phyloP scores from a whole-genome alignment of 345 rosid species.

The Aegle marmelos region DNA sequence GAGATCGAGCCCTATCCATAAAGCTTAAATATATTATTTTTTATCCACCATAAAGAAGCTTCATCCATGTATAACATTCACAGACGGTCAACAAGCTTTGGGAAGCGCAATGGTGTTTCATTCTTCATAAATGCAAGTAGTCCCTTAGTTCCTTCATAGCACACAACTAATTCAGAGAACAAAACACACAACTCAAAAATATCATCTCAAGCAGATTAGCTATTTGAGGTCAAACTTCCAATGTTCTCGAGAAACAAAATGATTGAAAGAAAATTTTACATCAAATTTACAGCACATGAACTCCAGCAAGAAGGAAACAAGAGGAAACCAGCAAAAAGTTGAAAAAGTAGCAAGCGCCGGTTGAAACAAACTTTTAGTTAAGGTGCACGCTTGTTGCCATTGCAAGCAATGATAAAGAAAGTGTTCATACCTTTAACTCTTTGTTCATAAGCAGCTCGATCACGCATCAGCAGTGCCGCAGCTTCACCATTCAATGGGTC shows the following conservation, averaged over 20 bases:
- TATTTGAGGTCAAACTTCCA: too few species aligned
- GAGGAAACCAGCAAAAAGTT: too few species aligned
- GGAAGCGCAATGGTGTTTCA: neutral
- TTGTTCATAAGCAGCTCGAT: slow-evolving; percentile 49
- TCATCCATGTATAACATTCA: neutral
- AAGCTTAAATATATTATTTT: neutral
- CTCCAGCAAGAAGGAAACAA: neutral
- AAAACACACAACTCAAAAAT: neutral
- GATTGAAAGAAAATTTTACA: neutral
- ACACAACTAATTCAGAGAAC: neutral
- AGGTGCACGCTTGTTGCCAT: neutral
- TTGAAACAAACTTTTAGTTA: neutral
- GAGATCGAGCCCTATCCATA: neutral
- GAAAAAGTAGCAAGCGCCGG: neutral
- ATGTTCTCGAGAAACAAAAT: too few species aligned
- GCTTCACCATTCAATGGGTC: slow-evolving; percentile 84
- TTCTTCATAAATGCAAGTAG: neutral
- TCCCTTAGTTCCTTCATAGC: neutral
- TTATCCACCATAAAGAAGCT: neutral
- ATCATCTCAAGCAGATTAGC: neutral
- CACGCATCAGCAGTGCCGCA: slow-evolving; percentile 66
- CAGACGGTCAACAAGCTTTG: neutral
- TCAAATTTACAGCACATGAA: neutral
- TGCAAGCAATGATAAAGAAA: neutral
- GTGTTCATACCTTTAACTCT: slow-evolving; percentile 27